Percentiles rank a stretch among this genome's conserved stretches.
Conservation (phyloP, 179 eudicot genomes). For the Heliamphora pulchella region DNA sequence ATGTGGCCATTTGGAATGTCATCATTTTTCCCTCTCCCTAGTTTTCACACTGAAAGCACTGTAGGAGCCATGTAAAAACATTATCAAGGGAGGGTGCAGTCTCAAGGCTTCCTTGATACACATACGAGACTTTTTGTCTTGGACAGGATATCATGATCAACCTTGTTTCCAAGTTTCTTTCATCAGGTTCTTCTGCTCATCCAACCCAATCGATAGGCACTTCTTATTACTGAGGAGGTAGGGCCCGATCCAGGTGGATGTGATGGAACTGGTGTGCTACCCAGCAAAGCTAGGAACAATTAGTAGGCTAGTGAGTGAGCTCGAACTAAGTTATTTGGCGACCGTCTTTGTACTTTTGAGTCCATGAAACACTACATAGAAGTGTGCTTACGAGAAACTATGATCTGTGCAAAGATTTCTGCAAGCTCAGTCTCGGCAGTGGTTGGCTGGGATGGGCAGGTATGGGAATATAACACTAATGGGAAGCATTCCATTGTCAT, state of each 20-base stretch:
- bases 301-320: conserved; percentile 64
- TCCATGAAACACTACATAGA: conserved; percentile 85
- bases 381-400: conserved; percentile 52
- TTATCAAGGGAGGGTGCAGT: conserved; percentile 85
- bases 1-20: conserved; percentile 93
- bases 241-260: conserved; percentile 90
- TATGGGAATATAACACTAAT: conserved; percentile 87
- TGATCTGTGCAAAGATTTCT: conserved; percentile 55
- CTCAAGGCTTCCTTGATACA: conserved; percentile 88
- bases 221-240: conserved; percentile 56
- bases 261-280: conserved; percentile 89
- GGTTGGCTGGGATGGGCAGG: conserved; percentile 89
- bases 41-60: conserved; percentile 73
- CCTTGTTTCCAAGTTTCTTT: conserved; percentile 50
- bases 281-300: conserved; percentile 93
- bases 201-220: conserved; percentile 42
- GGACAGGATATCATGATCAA: conserved; percentile 68
- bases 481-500: conserved; percentile 81
- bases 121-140: conserved; percentile 67
- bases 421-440: conserved; percentile 67
- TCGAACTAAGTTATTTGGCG: conserved; percentile 68
- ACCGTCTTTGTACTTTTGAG: conserved; percentile 82
- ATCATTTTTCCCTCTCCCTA: conserved; percentile 62
- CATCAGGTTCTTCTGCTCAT: conserved; percentile 59
- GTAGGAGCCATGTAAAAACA: conserved; percentile 81